These are phyloP conservation scores for Gastrolobium bilobum DNA, from an alignment of 306 rosid species.

Conservation along the genomic window DNA sequence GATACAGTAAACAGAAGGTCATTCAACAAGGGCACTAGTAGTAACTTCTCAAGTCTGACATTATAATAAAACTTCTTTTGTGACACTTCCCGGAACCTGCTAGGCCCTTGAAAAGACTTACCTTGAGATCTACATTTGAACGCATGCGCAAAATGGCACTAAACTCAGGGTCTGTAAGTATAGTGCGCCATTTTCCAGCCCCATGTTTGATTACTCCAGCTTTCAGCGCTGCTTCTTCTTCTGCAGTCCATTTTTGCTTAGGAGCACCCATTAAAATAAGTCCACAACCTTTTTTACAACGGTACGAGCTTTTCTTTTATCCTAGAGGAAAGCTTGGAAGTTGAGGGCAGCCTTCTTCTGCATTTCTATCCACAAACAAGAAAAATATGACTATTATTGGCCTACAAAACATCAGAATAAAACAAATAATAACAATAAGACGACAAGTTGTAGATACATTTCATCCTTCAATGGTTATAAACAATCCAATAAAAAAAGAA, in stretches of 20 bases:
- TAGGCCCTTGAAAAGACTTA: constrained; percentile 44
- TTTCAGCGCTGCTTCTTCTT: constrained; percentile 97
- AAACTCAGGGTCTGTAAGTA: constrained; percentile 89
- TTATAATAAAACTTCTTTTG: constrained; percentile 27
- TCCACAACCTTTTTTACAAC: constrained; percentile 26
- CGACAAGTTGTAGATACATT: constrained; percentile 10
- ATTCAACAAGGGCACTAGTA: constrained; percentile 34
- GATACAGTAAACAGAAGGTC: constrained; percentile 32
- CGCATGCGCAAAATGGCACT: constrained; percentile 75
- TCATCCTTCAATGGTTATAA: constrained; percentile 14
- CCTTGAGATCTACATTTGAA: constrained; percentile 98
- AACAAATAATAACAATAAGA: background rate
- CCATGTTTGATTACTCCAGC: constrained; percentile 97
- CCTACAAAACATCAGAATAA: constrained; percentile 38
- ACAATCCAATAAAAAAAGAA: background rate
- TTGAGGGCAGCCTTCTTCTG: constrained; percentile 41
- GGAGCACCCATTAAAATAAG: constrained; percentile 92
- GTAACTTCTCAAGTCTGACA: constrained; percentile 41
- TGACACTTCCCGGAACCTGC: constrained; percentile 1
- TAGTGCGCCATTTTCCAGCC: constrained; percentile 98
- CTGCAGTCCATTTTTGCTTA: constrained; percentile 95
- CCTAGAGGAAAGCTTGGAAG: constrained; percentile 43
- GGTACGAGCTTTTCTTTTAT: constrained; percentile 25
- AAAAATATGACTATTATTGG: constrained; percentile 31
- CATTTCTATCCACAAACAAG: constrained; percentile 30